These are phyloP conservation scores for Russula lepida DNA, from an alignment of 768 basidiomycete genomes.

Conservation along the genomic window DNA sequence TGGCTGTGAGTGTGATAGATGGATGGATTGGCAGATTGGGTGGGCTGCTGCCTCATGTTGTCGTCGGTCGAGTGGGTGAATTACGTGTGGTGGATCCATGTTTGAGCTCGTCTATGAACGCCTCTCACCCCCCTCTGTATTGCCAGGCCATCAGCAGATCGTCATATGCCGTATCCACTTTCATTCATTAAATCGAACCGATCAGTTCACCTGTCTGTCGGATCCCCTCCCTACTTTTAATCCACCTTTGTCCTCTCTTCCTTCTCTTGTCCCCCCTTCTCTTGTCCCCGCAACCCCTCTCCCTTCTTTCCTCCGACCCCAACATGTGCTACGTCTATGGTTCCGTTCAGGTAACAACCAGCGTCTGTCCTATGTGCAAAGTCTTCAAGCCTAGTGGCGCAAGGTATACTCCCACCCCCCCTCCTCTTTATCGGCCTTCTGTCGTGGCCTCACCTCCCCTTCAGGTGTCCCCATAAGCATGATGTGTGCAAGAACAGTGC, in stretches of 20 bases:
- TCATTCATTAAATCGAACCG: slow-evolving; percentile 29
- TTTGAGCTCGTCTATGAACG: slow-evolving; percentile 16
- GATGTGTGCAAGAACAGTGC: slow-evolving; percentile 70
- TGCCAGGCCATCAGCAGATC: slow-evolving; percentile 4
- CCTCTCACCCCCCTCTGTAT: slow-evolving; percentile 15
- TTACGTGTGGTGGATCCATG: slow-evolving; percentile 14
- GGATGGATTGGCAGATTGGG: background rate
- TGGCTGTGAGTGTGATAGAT: background rate
- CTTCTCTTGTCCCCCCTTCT: slow-evolving; percentile 23
- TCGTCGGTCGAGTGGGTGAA: background rate
- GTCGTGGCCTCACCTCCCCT: slow-evolving; percentile 21
- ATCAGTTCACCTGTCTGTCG: slow-evolving; percentile 28
- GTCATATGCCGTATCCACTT: slow-evolving; percentile 24
- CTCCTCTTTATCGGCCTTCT: slow-evolving; percentile 8
- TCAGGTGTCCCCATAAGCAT: slow-evolving; percentile 68
- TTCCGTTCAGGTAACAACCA: slow-evolving; percentile 58
- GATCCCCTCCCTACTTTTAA: slow-evolving; percentile 30
- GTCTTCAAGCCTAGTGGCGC: slow-evolving; percentile 56
- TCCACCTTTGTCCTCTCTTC: slow-evolving; percentile 33
- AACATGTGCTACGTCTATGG: slow-evolving; percentile 68
- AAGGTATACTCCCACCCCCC: slow-evolving; percentile 35
- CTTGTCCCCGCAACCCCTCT: slow-evolving; percentile 11
- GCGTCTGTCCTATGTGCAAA: slow-evolving; percentile 78
- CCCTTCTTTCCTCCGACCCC: slow-evolving; percentile 18
- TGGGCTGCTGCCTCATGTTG: background rate